phyloP scores from a whole-genome alignment of 768 basidiomycete species.

The Lentinula sp. region DNA sequence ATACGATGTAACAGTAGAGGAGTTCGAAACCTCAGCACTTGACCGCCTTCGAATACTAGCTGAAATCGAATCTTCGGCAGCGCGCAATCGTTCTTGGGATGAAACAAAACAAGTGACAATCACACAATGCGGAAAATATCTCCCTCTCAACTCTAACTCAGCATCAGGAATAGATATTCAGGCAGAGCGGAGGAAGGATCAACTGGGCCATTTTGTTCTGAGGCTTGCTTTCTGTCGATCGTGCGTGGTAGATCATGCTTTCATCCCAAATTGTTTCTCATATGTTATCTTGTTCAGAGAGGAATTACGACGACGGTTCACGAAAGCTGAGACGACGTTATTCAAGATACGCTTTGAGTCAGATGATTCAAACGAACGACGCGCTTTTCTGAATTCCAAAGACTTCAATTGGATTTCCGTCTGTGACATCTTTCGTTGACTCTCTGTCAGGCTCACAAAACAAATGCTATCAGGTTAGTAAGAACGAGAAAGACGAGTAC shows the following conservation, averaged over 20 bases:
- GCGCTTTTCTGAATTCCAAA: slow-evolving; percentile 56
- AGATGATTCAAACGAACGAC: slow-evolving; percentile 46
- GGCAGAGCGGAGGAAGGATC: slow-evolving; percentile 72
- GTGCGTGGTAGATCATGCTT: slow-evolving; percentile 43
- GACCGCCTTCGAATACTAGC: slow-evolving; percentile 82
- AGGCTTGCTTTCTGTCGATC: slow-evolving; percentile 93
- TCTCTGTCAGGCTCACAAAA: background rate
- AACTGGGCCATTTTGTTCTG: slow-evolving; percentile 90
- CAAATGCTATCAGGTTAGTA: slow-evolving; percentile 40
- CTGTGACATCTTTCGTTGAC: slow-evolving; percentile 11
- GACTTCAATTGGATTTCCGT: slow-evolving; percentile 66
- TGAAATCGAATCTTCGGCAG: slow-evolving; percentile 86
- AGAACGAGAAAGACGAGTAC: slow-evolving; percentile 47
- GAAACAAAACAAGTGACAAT: slow-evolving; percentile 64
- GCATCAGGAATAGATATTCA: slow-evolving; percentile 43
- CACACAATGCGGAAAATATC: slow-evolving; percentile 65
- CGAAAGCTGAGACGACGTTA: slow-evolving; percentile 82
- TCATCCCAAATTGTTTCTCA: background rate
- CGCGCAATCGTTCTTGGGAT: slow-evolving; percentile 75
- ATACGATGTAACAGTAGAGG: slow-evolving; percentile 88
- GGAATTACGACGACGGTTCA: slow-evolving; percentile 81
- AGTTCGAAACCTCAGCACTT: slow-evolving; percentile 89
- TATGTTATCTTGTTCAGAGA: slow-evolving; percentile 46
- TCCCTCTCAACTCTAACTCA: slow-evolving; percentile 61
- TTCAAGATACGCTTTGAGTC: slow-evolving; percentile 79